Conservation (phyloP, 441 rosid genomes). For the Eutrema salsugineum region DNA sequence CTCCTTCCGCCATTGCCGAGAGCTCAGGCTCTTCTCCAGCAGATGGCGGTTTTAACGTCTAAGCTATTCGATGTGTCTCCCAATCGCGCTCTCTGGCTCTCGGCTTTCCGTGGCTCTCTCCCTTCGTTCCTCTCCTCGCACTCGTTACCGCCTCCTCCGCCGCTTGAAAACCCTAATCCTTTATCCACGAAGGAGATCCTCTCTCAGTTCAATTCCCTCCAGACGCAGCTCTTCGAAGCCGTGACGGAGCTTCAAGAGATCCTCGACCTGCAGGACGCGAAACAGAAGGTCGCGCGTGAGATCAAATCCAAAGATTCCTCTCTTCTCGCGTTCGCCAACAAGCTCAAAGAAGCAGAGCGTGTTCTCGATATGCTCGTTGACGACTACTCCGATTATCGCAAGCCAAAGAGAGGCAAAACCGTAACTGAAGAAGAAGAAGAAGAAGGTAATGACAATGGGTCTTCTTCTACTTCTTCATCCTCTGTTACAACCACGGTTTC, state of each 20-base stretch:
- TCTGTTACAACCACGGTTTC: conserved; percentile 58
- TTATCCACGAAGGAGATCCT: conserved; percentile 62
- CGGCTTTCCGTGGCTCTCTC: conserved; percentile 65
- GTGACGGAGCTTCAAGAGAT: conserved; percentile 91
- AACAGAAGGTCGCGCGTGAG: conserved; percentile 58
- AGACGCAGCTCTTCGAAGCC: conserved; percentile 84
- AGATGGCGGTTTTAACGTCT: conserved; percentile 71
- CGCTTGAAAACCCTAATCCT: conserved; percentile 52
- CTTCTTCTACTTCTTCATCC: conserved; percentile 25
- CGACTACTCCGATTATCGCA: conserved; percentile 79
- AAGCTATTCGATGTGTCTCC: conserved; percentile 76
- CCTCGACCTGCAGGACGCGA: conserved; percentile 82
- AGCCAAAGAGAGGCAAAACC: conserved; percentile 50
- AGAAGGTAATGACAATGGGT: conserved; percentile 21
- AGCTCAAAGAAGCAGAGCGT: conserved; percentile 71
- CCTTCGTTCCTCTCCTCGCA: conserved; percentile 73
- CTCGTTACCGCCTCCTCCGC: conserved; percentile 43
- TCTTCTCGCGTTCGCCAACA: conserved; percentile 66
- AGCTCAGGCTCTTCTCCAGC: conserved; percentile 84
- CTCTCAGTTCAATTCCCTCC: conserved; percentile 62
- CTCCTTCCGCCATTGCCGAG: conserved; percentile 86
- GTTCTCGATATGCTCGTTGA: conserved; percentile 81
- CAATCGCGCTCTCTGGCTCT: conserved; percentile 68
- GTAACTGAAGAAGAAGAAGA: conserved; percentile 25
- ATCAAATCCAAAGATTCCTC: conserved; percentile 52